A percentile compares a stretch with the other conserved stretches of the same genome.
phyloP scores from a whole-genome alignment of 108 stramenopile genomes.

The Parietichytrium sp. region DNA sequence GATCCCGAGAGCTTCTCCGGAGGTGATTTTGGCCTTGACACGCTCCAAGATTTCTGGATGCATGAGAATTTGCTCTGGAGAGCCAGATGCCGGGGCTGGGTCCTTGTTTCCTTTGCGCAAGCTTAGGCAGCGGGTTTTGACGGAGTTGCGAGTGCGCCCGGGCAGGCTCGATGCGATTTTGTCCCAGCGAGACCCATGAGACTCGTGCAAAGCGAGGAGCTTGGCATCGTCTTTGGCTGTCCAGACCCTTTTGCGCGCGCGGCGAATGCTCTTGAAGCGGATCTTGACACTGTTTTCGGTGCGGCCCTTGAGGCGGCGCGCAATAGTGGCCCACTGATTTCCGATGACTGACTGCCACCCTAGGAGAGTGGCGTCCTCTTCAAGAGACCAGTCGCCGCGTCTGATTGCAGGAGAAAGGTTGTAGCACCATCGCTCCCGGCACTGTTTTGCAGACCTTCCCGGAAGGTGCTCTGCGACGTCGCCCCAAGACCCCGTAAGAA shows the following conservation, averaged over 20 bases:
- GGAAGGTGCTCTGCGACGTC: constrained; percentile 44
- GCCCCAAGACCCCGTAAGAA: neutral
- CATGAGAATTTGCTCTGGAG: neutral
- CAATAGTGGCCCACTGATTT: constrained; percentile 49
- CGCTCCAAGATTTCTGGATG: neutral
- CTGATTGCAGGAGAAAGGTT: constrained; percentile 59
- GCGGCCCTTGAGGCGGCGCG: constrained; percentile 47
- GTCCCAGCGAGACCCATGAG: neutral
- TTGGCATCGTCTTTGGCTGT: constrained; percentile 32
- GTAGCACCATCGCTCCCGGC: constrained; percentile 64
- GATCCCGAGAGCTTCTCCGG: no score
- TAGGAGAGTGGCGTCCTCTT: constrained; percentile 59
- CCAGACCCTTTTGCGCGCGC: neutral
- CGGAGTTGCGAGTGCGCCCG: neutral
- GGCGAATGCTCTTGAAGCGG: constrained; percentile 38
- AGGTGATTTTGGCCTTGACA: neutral
- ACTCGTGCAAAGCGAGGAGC: constrained; percentile 10
- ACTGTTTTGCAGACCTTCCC: constrained; percentile 60
- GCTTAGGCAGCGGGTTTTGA: constrained; percentile 20
- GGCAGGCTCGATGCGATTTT: constrained; percentile 4
- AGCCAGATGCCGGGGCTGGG: neutral
- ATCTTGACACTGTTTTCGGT: constrained; percentile 51
- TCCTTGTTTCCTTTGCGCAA: neutral
- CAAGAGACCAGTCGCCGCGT: constrained; percentile 53
- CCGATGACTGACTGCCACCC: constrained; percentile 37